Evolutionary conservation across 495 filamentous ascomycete genomes (phyloP), one percentile per base, ranked within the genome.

Genomic region (Lepraria neglecta): DNA sequence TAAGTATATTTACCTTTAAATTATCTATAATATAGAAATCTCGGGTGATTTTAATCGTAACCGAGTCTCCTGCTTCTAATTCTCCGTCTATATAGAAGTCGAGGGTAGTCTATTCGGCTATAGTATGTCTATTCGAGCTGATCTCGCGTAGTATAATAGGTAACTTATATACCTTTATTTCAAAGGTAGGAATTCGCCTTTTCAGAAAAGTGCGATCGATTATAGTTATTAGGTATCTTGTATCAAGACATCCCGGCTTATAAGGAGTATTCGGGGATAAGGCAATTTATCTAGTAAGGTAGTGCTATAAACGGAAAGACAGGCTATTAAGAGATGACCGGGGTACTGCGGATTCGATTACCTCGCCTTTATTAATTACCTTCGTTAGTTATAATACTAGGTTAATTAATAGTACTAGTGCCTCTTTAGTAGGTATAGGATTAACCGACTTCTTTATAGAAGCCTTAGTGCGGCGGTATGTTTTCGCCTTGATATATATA

Each of bases 11-110:
- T 6, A 19, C 24, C 3, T 60, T 60, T n/a, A 50, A 24, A n/a
- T 60, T 52, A 15, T 60, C n/a, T 1, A 60, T 21, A 0, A 60
- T 28, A 40, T 51, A n/a, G 38, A 62, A 56, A 0, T 62, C 50
- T 24, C 27, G 1, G 5, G 14, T 45, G 35, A 62, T 56, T 21
- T 56, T 56, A 46, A 43, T 51, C 44, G 33, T 31, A 9, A 21
- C 19, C 11, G 31, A 10, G 6, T 4, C 17, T 17, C 38, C 35
- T 45, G 15, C 15, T 14, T 54, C 28, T 1, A 1, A 15, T 17
- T 17, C 31, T 31, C 38, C 4, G 15, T 27, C n/a, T 35, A 62
- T 62, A 57, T 19, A 62, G 24, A 62, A 47, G 45, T 38, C 31
- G 3, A 56, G 21, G 4, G 30, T 30, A 24, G 31, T 62, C 53